phyloP scores from a whole-genome alignment of 345 rosid species.

The Citropsis articulata region DNA sequence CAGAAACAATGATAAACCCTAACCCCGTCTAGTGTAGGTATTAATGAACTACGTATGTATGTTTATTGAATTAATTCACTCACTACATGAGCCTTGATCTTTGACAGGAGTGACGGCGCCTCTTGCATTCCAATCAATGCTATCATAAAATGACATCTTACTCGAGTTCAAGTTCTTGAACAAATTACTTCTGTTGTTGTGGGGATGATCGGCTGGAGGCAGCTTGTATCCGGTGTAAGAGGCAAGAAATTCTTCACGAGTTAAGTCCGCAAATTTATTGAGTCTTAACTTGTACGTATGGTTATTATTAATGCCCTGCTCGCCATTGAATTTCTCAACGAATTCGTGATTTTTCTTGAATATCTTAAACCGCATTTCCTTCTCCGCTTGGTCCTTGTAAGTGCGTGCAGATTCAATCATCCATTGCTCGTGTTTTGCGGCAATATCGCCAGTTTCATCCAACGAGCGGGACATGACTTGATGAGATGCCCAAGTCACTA shows the following conservation, averaged over 20 bases:
- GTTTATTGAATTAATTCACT: neutral
- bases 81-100: conserved; percentile 46
- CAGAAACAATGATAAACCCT: no score
- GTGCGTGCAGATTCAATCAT: conserved; percentile 29
- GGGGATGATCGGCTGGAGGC: neutral
- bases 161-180: conserved; percentile 14
- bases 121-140: conserved; percentile 37
- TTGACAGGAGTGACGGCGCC: conserved; percentile 46
- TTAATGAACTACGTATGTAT: no score
- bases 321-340: conserved; percentile 35
- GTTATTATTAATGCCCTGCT: neutral
- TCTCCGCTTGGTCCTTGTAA: conserved; percentile 32
- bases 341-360: conserved; percentile 44
- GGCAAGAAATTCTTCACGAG: conserved; percentile 42
- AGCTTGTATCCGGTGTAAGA: conserved; percentile 26
- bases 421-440: conserved; percentile 44
- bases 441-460: conserved; percentile 25
- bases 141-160: neutral
- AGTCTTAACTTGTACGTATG: conserved; percentile 26
- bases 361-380: conserved; percentile 26
- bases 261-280: conserved; percentile 53
- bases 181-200: neutral
- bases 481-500: conserved; percentile 18
- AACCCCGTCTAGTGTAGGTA: no score
- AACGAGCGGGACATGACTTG: conserved; percentile 5